These are phyloP conservation scores for Acarospora socialis DNA, from an alignment of 2,329 filamentous ascomycete species.

Conservation along the genomic window DNA sequence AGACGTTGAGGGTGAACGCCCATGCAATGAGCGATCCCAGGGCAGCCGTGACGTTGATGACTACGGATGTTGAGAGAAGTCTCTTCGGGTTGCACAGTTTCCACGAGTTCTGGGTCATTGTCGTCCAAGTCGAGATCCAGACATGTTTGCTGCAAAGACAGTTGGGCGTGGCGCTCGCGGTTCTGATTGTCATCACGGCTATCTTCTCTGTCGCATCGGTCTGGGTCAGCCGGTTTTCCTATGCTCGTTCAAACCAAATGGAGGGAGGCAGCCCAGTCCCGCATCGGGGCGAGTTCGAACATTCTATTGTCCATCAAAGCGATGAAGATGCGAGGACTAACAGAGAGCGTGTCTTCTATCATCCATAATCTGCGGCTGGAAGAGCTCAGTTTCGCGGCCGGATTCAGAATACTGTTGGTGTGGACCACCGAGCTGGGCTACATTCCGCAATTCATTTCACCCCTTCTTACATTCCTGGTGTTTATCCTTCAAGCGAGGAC, in stretches of 20 bases:
- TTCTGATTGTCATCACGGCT: conserved; percentile 31
- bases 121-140: conserved; percentile 31
- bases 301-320: conserved; percentile 38
- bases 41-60: conserved; percentile 31
- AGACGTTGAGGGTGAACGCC: conserved; percentile 19
- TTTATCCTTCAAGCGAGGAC: too few relatives aligned
- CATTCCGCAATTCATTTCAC: conserved; percentile 12
- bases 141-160: conserved; percentile 29
- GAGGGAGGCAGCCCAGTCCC: conserved; percentile 36
- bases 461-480: conserved; percentile 14
- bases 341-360: conserved; percentile 24
- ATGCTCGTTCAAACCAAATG: conserved; percentile 30
- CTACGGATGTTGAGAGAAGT: conserved; percentile 32
- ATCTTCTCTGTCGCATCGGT: conserved; percentile 21
- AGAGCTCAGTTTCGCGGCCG: conserved; percentile 28
- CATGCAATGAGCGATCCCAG: conserved; percentile 22
- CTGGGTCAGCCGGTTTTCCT: conserved; percentile 26
- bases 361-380: conserved; percentile 27
- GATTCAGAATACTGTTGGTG: conserved; percentile 28
- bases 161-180: conserved; percentile 27
- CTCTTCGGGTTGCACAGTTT: conserved; percentile 27
- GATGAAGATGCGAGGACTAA: conserved; percentile 37
- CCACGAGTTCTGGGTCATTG: conserved; percentile 33
- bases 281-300: conserved; percentile 34
- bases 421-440: conserved; percentile 27